Percentiles rank a stretch among this genome's conserved stretches.
These are phyloP conservation scores for Jackrogersella multiformis DNA, from an alignment of 495 filamentous ascomycete genomes.

Conservation along the genomic window DNA sequence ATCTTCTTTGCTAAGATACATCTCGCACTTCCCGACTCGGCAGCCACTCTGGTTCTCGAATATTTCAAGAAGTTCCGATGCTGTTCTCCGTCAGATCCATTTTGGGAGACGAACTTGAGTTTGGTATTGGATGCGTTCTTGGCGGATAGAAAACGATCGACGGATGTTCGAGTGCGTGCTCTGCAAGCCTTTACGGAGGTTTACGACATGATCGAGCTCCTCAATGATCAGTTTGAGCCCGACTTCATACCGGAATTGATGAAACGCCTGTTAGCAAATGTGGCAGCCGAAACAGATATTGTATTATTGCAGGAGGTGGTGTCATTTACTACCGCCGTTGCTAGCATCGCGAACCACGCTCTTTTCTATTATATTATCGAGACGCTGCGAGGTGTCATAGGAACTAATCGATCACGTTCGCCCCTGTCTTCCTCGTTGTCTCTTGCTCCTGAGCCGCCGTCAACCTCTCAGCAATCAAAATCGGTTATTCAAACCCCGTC, in stretches of 20 bases:
- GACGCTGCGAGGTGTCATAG: conserved; percentile 55
- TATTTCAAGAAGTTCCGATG: conserved; percentile 68
- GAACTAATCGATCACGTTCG: conserved; percentile 51
- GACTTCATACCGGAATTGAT: conserved; percentile 54
- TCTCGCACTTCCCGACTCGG: conserved; percentile 65
- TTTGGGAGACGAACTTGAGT: conserved; percentile 72
- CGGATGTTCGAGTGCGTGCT: conserved; percentile 72
- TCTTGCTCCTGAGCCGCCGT: conserved; percentile 39
- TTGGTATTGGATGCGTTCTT: conserved; percentile 73
- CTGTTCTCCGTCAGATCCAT: conserved; percentile 73
- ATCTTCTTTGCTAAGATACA: conserved; percentile 73
- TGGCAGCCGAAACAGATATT: conserved; percentile 64
- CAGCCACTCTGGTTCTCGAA: conserved; percentile 65
- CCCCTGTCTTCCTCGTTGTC: conserved; percentile 42
- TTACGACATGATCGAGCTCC: conserved; percentile 66
- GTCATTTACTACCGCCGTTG: conserved; percentile 60
- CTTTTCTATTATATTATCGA: conserved; percentile 64
- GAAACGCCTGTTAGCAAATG: conserved; percentile 56
- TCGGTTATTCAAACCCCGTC: conserved; percentile 56
- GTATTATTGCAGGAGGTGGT: conserved; percentile 61
- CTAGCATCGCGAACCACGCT: conserved; percentile 54
- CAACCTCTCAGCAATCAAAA: conserved; percentile 31
- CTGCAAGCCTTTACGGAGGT: conserved; percentile 75
- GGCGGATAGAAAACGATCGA: conserved; percentile 66
- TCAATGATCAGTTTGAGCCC: conserved; percentile 60